Evolutionary conservation across 305 asterid species (phyloP), one percentile per base, ranked within the genome.

Genomic region (Fraxinus angustifolia): DNA sequence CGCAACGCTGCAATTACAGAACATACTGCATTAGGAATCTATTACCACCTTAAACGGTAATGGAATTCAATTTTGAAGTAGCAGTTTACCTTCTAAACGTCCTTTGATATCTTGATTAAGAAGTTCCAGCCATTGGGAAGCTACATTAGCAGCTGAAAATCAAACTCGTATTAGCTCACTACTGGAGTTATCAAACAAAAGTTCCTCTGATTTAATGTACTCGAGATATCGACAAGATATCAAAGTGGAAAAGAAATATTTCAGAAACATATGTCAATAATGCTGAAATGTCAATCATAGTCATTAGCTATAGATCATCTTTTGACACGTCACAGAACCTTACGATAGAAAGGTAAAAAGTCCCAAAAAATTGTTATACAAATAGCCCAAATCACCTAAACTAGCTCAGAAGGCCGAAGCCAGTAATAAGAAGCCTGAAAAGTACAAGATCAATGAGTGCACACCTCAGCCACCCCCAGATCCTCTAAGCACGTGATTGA

Each of bases 91-190:
- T 26, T 89, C 87, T 81, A 89, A 89, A 58, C 92, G 90, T 12
- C 89, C 90, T 82, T 84, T 86, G 26, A 88, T 82, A 84, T 89
- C 92, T 83, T 87, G 89, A 75, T 84, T 86, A 82, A 89, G 89
- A 85, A 89, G 87, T 62, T 89, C 92, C 87, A 89, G 76, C 92
- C 92, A 89, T 28, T 89, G 92, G 70, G 88, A 87, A 72, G 92
- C 92, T 58, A 87, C 89, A 17, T 71, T 84, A 33, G 92, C 92
- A 72, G 92, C 92, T 89, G 84, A 12, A 83, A 70, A 86, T 83
- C 67, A 58, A 6, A 19, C 70, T 60, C 70, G 8, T 8, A 8
- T 60, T 19, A 60, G 70, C 28, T 60, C 26, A 60, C 70, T 60
- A 60, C 53, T 3, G n/a, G 53, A 45, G 53, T 45, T 45, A 2